A percentile compares a stretch with the other conserved stretches of the same genome.
These are phyloP conservation scores for Eucalyptus regnans DNA, from an alignment of 345 rosid genomes.

Conservation along the genomic window DNA sequence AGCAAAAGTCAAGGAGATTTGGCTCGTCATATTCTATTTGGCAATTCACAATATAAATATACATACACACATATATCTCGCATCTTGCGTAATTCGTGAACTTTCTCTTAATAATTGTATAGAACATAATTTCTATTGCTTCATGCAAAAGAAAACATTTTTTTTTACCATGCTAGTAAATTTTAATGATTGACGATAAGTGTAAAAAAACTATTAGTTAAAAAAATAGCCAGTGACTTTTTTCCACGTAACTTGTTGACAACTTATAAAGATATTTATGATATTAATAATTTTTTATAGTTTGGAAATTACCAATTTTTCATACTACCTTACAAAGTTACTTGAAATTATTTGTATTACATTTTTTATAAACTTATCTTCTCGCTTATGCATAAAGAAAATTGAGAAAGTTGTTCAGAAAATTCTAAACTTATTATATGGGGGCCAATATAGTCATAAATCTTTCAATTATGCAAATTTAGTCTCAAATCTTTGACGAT, in stretches of 20 bases:
- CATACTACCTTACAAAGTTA: not conserved
- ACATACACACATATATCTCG: rapidly evolving
- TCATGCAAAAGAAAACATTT: not conserved
- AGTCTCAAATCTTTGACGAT: not conserved
- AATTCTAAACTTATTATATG: too few species aligned
- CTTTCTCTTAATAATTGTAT: too few species aligned
- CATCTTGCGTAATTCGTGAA: too few species aligned
- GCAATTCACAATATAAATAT: not conserved
- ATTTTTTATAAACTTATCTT: not conserved
- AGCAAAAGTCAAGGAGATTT: not conserved
- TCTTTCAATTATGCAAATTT: not conserved
- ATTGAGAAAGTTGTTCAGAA: not conserved
- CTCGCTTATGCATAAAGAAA: not conserved
- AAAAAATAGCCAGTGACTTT: not conserved
- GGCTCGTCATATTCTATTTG: not conserved
- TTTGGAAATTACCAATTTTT: not conserved
- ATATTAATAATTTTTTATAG: too few species aligned
- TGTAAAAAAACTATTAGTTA: not conserved
- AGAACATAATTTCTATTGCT: not conserved
- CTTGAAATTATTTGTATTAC: not conserved
- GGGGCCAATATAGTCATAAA: not conserved
- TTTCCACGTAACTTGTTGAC: not conserved
- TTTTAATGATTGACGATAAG: not conserved
- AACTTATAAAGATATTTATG: not conserved
- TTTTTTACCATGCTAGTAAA: not conserved